phyloP scores from a whole-genome alignment of 768 basidiomycete species.

The Lentinula boryana region DNA sequence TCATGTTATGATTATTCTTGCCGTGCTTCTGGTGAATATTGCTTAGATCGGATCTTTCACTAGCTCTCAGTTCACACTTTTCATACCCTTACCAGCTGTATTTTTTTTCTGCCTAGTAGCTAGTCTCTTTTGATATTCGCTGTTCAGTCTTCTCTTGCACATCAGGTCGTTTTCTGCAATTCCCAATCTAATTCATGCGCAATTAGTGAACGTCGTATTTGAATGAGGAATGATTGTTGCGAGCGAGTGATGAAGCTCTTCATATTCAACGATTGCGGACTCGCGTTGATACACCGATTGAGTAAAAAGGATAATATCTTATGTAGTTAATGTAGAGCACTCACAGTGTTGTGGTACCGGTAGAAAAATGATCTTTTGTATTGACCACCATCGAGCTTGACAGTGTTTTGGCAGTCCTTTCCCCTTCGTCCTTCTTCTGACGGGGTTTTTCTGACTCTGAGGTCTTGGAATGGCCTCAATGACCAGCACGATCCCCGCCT shows the following conservation, averaged over 20 bases:
- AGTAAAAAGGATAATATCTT: not conserved
- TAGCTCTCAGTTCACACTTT: not conserved
- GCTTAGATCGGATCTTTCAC: conserved; percentile 4
- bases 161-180: conserved; percentile 5
- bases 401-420: not conserved
- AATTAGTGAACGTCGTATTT: not conserved
- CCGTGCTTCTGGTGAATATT: conserved; percentile 6
- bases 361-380: conserved; percentile 1
- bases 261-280: not conserved
- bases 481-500: conserved; percentile 59
- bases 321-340: not conserved
- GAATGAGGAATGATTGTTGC: not conserved
- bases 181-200: not conserved
- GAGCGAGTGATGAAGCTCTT: not conserved
- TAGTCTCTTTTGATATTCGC: not conserved
- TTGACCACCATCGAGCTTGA: conserved; percentile 8
- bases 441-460: not conserved
- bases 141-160: not conserved
- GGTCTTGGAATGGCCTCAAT: conserved; percentile 58
- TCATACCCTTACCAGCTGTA: conserved; percentile 7
- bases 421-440: not conserved
- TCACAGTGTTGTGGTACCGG: not conserved
- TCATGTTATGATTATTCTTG: conserved; percentile 5
- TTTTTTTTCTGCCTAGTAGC: not conserved
- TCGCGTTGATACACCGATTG: not conserved